Evolutionary conservation across 2,329 filamentous ascomycete species (phyloP), one percentile per base, ranked within the genome.

Genomic region (Phaeosphaeriaceae sp.): DNA sequence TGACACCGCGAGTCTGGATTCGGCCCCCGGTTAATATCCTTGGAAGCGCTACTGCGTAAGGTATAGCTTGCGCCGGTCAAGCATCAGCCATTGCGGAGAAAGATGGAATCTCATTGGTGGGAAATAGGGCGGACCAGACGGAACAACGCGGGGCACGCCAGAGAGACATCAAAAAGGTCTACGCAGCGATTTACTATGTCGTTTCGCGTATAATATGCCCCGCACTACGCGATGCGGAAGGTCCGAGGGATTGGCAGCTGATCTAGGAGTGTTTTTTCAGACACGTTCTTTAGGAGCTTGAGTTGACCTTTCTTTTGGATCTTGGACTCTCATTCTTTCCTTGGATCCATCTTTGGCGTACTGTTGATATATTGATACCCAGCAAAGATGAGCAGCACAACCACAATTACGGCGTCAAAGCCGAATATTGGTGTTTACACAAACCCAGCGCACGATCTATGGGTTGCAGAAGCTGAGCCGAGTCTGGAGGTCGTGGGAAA

Each of bases 381-480:
- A 40, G 35, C 35, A 40, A 68, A 64, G 51, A 77, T 75, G 73
- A 73, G 69, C 59, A 58, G 76, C 40, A 72, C 67, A 23, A 77
- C 81, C 15, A 71, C 79, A 51, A 73, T 81, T 52, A 78, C 81
- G 77, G 81, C 85, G 49, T 82, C 86, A 58, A 95, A 96, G 85
- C 82, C 91, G 58, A 98, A 98, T 81, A 96, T 98, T 76, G 94
- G 93, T 69, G 93, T 98, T 67, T 98, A 91, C 85, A 98, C 94
- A 53, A 97, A 98, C 82, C 93, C 94, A 19, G 87, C 88, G 58
- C 94, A 98, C 78, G 91, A 97, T 60, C 84, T 98, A 54, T 98
- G 94, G 92, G 88, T 97, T 61, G 91, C 86, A 56, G 89, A 92
- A 65, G 89, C 94, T 13, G 84, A 88, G 68, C 94, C 94, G 4